Conservation (phyloP, 2,329 filamentous ascomycete species). For the Cordyceps militaris region DNA sequence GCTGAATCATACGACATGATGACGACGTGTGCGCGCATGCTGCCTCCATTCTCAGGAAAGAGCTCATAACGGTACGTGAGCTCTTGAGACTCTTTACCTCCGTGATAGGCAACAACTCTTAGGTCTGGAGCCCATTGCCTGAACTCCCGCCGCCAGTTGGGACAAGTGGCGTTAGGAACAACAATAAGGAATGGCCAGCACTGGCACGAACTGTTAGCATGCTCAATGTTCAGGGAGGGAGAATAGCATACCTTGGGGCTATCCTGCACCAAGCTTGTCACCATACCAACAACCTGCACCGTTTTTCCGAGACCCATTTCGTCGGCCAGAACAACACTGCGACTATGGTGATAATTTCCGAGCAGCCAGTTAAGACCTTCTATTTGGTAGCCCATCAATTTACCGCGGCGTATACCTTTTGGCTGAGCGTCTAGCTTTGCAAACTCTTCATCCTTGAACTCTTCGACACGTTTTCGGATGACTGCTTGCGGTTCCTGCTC, state of each 20-base stretch:
- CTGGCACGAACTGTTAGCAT: conserved; percentile 15
- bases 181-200: conserved; percentile 92
- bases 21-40: conserved; percentile 82
- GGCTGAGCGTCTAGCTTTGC: conserved; percentile 67
- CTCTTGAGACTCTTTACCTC: conserved; percentile 64
- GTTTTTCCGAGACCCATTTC: conserved; percentile 99
- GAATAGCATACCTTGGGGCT: conserved; percentile 38
- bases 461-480: conserved; percentile 61
- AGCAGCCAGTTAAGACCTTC: conserved; percentile 94
- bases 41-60: conserved; percentile 58
- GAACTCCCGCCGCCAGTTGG: conserved; percentile 97
- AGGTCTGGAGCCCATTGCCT: conserved; percentile 85
- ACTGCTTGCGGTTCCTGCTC: conserved; percentile 43
- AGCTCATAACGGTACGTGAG: conserved; percentile 79
- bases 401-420: conserved; percentile 62
- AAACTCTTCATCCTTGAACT: conserved; percentile 62
- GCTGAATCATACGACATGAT: conserved; percentile 93
- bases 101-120: conserved; percentile 89
- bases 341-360: conserved; percentile 74
- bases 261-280: conserved; percentile 65
- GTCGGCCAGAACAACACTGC: conserved; percentile 88
- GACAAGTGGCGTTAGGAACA: conserved; percentile 88
- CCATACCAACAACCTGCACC: conserved; percentile 79
- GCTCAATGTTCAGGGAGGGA: background rate
- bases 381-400: conserved; percentile 88